These are phyloP conservation scores for Paramecium sonneborni DNA, from an alignment of 73 alveolate genomes.

Conservation along the genomic window DNA sequence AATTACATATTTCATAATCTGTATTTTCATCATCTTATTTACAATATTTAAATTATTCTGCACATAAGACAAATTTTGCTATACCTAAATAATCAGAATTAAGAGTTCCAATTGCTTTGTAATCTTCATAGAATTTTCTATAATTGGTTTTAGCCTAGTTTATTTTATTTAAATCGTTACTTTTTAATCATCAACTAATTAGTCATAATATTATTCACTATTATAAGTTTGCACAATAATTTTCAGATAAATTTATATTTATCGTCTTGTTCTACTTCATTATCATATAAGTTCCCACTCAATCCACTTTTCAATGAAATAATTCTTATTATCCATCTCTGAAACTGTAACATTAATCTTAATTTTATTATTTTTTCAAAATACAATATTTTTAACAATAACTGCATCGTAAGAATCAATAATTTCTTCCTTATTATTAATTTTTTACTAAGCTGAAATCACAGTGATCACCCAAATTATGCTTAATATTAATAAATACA, in stretches of 20 bases:
- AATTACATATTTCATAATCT: background rate
- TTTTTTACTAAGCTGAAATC: background rate
- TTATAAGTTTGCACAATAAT: slow-evolving; percentile 23
- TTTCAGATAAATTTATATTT: background rate
- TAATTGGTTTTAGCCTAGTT: background rate
- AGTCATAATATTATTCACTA: background rate
- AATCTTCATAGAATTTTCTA: background rate
- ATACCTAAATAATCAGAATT: slow-evolving; percentile 44
- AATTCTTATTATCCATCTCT: background rate
- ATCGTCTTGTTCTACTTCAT: background rate
- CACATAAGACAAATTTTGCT: slow-evolving; percentile 25
- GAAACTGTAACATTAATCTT: background rate
- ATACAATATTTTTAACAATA: no score
- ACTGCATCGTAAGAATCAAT: background rate
- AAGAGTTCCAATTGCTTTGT: slow-evolving; percentile 15
- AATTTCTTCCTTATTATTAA: background rate
- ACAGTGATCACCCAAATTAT: background rate
- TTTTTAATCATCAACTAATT: background rate
- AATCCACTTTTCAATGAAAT: background rate
- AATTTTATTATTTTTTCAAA: background rate
- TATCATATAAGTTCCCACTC: background rate
- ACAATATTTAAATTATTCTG: slow-evolving; percentile 45
- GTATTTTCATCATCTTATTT: background rate
- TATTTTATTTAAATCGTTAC: background rate
- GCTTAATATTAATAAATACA: background rate